A percentile compares a stretch with the other conserved stretches of the same genome.
phyloP scores from a whole-genome alignment of 495 filamentous ascomycete species.

The Penicilliopsis zonata region DNA sequence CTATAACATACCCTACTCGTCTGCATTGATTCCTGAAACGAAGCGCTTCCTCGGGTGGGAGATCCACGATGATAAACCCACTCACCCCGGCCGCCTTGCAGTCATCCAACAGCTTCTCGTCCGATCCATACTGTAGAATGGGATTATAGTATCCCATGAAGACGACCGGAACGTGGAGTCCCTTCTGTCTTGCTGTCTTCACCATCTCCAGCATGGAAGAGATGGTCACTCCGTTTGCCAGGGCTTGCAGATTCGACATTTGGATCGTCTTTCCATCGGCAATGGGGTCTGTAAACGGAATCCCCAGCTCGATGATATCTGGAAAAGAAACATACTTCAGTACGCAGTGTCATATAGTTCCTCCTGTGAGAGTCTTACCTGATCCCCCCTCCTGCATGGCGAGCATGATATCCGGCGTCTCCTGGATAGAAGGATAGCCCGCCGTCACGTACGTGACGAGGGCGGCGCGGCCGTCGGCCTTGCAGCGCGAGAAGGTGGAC shows the following conservation, averaged over 20 bases:
- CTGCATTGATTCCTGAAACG: slow-evolving; percentile 67
- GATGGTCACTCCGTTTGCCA: slow-evolving; percentile 67
- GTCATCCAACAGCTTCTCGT: slow-evolving; percentile 52
- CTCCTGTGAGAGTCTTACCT: slow-evolving; percentile 47
- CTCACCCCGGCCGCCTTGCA: slow-evolving; percentile 68
- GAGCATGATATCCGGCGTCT: slow-evolving; percentile 64
- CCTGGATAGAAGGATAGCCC: slow-evolving; percentile 60
- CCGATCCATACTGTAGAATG: slow-evolving; percentile 69
- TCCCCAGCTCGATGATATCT: slow-evolving; percentile 36
- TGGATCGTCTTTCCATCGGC: slow-evolving; percentile 83
- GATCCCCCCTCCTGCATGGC: slow-evolving; percentile 80
- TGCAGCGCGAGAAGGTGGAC: slow-evolving; percentile 64
- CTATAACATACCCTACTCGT: slow-evolving; percentile 27
- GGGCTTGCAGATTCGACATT: slow-evolving; percentile 63
- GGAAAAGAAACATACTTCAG: too few species aligned
- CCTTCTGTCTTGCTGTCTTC: slow-evolving; percentile 50
- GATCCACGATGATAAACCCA: slow-evolving; percentile 80
- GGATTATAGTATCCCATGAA: slow-evolving; percentile 95
- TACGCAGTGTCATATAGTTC: too few species aligned
- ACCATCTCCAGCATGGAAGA: slow-evolving; percentile 58
- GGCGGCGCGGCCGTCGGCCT: slow-evolving; percentile 41
- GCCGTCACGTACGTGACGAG: slow-evolving; percentile 87
- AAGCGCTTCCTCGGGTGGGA: slow-evolving; percentile 80
- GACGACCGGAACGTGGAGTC: slow-evolving; percentile 60
- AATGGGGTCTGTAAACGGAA: slow-evolving; percentile 85